These are phyloP conservation scores for Meyerozyma athensensis DNA, from an alignment of 1,139 yeast species.

Conservation along the genomic window DNA sequence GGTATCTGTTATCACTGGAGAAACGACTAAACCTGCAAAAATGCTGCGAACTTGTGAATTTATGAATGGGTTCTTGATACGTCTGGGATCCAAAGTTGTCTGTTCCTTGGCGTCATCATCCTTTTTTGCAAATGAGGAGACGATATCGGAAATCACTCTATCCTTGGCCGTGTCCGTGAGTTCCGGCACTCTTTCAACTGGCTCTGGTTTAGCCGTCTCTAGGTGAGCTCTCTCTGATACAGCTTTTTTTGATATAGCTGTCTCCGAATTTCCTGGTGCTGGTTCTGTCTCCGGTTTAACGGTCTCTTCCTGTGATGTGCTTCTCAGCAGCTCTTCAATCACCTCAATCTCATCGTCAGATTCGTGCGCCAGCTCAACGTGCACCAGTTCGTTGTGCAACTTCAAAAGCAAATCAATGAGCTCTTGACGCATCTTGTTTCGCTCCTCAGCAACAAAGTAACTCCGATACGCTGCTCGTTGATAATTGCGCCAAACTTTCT, in stretches of 20 bases:
- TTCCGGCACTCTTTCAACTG: constrained; percentile 1
- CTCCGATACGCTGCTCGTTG: constrained; percentile 1
- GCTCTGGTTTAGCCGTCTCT: constrained; percentile 4
- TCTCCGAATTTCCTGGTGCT: not conserved
- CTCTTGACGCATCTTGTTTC: constrained; percentile 28
- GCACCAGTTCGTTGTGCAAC: constrained; percentile 20
- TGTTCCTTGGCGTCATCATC: not conserved
- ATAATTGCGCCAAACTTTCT: constrained; percentile 43
- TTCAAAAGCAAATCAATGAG: constrained; percentile 24
- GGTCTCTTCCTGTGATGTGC: constrained; percentile 5
- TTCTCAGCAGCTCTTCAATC: constrained; percentile 10
- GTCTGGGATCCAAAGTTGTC: not conserved
- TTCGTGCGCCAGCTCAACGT: constrained; percentile 4
- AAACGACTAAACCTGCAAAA: not conserved
- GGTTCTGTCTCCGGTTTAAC: constrained; percentile 1
- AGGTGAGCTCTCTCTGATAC: constrained; percentile 5
- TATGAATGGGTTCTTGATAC: not conserved
- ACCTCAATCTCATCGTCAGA: constrained; percentile 23
- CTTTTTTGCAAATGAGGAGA: not conserved
- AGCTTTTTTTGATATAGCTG: not conserved
- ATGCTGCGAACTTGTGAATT: not conserved
- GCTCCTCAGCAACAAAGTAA: constrained; percentile 27
- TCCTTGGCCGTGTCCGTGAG: no score
- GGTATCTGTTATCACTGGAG: not conserved
- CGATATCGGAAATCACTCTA: not conserved